These are phyloP conservation scores for Phytophthora ohioensis DNA, from an alignment of 352 stramenopile species.

Conservation along the genomic window DNA sequence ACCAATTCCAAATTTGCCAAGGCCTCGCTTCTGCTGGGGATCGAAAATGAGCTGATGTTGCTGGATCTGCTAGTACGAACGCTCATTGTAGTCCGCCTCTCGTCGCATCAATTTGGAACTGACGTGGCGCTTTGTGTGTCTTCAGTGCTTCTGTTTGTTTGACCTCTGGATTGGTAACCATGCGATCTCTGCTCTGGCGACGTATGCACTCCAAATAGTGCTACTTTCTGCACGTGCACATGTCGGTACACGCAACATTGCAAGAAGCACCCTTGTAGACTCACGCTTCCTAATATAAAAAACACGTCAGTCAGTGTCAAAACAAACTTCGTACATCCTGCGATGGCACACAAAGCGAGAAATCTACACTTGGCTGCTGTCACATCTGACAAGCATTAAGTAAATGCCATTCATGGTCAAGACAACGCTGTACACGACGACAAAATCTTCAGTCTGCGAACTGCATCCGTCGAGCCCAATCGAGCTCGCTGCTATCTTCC, in stretches of 20 bases:
- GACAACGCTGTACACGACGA: conserved; percentile 17
- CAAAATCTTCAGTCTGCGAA: conserved; percentile 48
- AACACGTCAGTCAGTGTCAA: conserved; percentile 6
- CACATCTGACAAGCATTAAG: conserved; percentile 29
- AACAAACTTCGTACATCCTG: background rate
- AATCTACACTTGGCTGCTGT: conserved; percentile 13
- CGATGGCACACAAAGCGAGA: conserved; percentile 3
- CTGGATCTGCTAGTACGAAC: conserved; percentile 85
- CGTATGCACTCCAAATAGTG: conserved; percentile 62
- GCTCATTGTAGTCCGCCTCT: background rate
- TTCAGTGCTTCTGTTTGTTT: conserved; percentile 73
- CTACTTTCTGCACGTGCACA: conserved; percentile 48
- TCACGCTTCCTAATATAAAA: conserved; percentile 73
- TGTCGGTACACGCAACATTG: conserved; percentile 60
- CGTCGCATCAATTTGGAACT: conserved; percentile 7
- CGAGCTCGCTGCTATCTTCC: conserved; percentile 86
- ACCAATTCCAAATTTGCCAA: conserved; percentile 58
- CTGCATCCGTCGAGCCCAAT: conserved; percentile 79
- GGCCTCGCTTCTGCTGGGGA: conserved; percentile 72
- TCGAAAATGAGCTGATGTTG: conserved; percentile 90
- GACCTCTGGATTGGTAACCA: conserved; percentile 77
- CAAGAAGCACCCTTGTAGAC: conserved; percentile 67
- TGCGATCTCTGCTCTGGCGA: conserved; percentile 66
- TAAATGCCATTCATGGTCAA: conserved; percentile 36
- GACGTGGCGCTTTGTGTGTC: conserved; percentile 11